These are phyloP conservation scores for Themeda triandra DNA, from an alignment of 176 grass and related monocot species.

Conservation along the genomic window DNA sequence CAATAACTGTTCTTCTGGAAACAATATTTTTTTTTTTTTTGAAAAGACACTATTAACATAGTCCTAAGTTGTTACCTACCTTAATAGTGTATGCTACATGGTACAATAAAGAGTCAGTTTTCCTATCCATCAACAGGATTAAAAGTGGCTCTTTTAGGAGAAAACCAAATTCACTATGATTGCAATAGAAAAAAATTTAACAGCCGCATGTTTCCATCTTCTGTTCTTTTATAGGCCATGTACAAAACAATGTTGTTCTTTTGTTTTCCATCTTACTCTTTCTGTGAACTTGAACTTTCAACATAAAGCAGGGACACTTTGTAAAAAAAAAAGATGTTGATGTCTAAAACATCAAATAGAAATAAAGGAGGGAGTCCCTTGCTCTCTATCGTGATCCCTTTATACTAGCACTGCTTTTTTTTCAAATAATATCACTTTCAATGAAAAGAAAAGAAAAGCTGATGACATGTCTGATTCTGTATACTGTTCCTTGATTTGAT, in stretches of 20 bases:
- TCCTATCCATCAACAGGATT: background rate
- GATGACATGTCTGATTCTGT: background rate
- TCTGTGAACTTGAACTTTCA: background rate
- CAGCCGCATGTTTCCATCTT: background rate
- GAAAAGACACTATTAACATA: background rate
- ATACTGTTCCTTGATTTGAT: slow-evolving; percentile 12
- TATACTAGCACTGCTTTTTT: background rate
- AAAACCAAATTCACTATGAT: background rate
- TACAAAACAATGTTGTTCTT: background rate
- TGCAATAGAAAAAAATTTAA: background rate
- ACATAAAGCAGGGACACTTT: background rate
- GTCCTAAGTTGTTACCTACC: background rate
- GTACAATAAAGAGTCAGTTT: background rate
- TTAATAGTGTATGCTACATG: background rate
- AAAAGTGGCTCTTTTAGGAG: background rate
- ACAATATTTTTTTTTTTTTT: background rate
- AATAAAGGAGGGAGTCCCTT: background rate
- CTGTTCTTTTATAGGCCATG: background rate
- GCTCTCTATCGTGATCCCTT: background rate
- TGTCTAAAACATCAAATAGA: background rate
- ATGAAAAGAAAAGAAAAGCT: background rate
- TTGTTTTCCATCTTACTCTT: background rate
- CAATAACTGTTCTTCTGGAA: background rate
- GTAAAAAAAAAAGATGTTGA: background rate
- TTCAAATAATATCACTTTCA: slow-evolving; percentile 12